Evolutionary conservation across 2,329 filamentous ascomycete genomes (phyloP).

Genomic region (Microdochium trichocladiopsis): DNA sequence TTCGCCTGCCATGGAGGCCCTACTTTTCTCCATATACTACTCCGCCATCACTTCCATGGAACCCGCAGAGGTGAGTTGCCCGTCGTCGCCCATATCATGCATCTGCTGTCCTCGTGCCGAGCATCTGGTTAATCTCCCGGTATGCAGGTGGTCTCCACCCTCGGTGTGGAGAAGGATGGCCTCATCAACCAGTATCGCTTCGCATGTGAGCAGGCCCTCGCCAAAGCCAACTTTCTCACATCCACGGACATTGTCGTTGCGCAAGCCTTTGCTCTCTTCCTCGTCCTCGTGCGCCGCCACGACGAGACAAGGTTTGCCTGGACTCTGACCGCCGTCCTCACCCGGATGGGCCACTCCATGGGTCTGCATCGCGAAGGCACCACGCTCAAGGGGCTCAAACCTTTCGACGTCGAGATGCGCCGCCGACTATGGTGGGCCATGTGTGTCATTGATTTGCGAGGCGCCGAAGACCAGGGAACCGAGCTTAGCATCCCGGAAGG

Average conservation of each 20-base stretch:
- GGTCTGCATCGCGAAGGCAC: slow-evolving; percentile 52
- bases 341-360: slow-evolving; percentile 45
- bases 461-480: slow-evolving; percentile 52
- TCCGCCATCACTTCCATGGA: slow-evolving; percentile 37
- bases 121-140: no score
- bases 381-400: slow-evolving; percentile 41
- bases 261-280: slow-evolving; percentile 54
- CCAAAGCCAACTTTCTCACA: slow-evolving; percentile 54
- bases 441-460: slow-evolving; percentile 50
- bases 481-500: slow-evolving; percentile 36
- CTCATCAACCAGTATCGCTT: slow-evolving; percentile 41
- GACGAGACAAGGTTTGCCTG: slow-evolving; percentile 50
- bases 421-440: slow-evolving; percentile 57
- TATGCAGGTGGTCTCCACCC: slow-evolving; percentile 22
- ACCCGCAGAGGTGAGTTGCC: not conserved
- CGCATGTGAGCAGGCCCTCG: slow-evolving; percentile 51
- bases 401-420: slow-evolving; percentile 57
- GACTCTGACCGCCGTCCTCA: slow-evolving; percentile 57
- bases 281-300: slow-evolving; percentile 43
- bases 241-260: slow-evolving; percentile 51
- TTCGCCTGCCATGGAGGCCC: slow-evolving; percentile 47
- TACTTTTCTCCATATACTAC: slow-evolving; percentile 59
- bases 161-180: slow-evolving; percentile 37
- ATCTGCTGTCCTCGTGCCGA: no score
- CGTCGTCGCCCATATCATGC: no score